Percentiles rank a stretch among this genome's conserved stretches.
These are phyloP conservation scores for Lasiosphaeria hispida DNA, from an alignment of 495 filamentous ascomycete species.

Conservation along the genomic window DNA sequence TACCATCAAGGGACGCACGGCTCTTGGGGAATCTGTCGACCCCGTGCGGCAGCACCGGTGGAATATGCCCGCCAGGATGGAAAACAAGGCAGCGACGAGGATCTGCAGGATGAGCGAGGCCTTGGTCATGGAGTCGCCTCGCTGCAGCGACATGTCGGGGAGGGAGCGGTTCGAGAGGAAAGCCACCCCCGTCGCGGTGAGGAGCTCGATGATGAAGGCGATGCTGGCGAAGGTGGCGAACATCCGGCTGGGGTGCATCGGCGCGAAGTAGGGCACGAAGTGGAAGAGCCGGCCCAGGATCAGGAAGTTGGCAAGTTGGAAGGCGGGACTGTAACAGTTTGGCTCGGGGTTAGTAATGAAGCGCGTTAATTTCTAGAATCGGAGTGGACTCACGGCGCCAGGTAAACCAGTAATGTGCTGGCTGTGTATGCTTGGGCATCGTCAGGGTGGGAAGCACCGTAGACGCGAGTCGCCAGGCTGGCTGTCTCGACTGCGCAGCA, in stretches of 20 bases:
- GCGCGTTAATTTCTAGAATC: background rate
- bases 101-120: background rate
- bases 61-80: background rate
- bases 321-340: background rate
- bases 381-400: background rate
- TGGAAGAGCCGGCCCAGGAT: conserved; percentile 8
- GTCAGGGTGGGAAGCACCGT: background rate
- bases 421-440: conserved; percentile 8
- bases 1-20: background rate
- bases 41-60: background rate
- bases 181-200: background rate
- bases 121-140: background rate
- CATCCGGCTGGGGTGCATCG: conserved; percentile 9
- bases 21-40: background rate
- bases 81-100: background rate
- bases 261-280: conserved; percentile 8
- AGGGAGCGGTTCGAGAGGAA: background rate
- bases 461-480: background rate
- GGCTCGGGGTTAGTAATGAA: background rate
- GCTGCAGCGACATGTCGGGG: background rate
- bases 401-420: background rate
- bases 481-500: background rate
- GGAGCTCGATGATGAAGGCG: background rate
- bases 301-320: conserved; percentile 6
- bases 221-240: conserved; percentile 1